Evolutionary conservation across 2,329 filamentous ascomycete genomes (phyloP).

Genomic region (Macrophomina tecta): DNA sequence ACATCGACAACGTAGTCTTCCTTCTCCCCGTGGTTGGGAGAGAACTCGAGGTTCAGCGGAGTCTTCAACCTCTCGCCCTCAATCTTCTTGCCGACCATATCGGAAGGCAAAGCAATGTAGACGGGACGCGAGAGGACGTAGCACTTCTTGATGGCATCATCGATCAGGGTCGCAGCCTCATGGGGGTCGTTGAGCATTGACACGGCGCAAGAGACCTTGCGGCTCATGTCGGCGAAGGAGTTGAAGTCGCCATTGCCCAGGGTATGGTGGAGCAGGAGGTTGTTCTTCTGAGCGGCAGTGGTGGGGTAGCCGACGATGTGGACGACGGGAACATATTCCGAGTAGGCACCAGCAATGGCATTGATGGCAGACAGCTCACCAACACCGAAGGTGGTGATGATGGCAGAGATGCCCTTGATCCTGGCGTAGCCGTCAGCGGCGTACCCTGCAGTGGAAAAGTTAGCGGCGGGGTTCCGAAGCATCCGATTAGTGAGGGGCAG

Average conservation of each 20-base stretch:
- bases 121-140: slow-evolving; percentile 77
- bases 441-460: slow-evolving; percentile 44
- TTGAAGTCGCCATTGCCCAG: slow-evolving; percentile 72
- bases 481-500: slow-evolving; percentile 26
- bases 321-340: slow-evolving; percentile 54
- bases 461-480: slow-evolving; percentile 29
- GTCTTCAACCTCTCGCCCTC: slow-evolving; percentile 74
- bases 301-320: slow-evolving; percentile 56
- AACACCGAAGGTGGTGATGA: slow-evolving; percentile 56
- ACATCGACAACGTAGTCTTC: slow-evolving; percentile 86
- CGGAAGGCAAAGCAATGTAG: slow-evolving; percentile 82
- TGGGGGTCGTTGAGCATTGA: slow-evolving; percentile 72
- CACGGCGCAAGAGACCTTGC: slow-evolving; percentile 72
- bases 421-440: slow-evolving; percentile 55
- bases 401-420: slow-evolving; percentile 53
- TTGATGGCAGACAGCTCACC: slow-evolving; percentile 57
- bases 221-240: slow-evolving; percentile 80
- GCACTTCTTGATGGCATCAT: slow-evolving; percentile 76
- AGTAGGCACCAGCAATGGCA: slow-evolving; percentile 55
- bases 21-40: slow-evolving; percentile 69
- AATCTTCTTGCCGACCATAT: slow-evolving; percentile 78
- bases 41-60: slow-evolving; percentile 70
- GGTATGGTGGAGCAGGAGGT: slow-evolving; percentile 54
- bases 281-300: slow-evolving; percentile 47
- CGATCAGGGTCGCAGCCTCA: slow-evolving; percentile 76